Percentiles rank a stretch among this genome's conserved stretches.
These are phyloP conservation scores for Serendipita indica DNA, from an alignment of 768 basidiomycete genomes.

Conservation along the genomic window DNA sequence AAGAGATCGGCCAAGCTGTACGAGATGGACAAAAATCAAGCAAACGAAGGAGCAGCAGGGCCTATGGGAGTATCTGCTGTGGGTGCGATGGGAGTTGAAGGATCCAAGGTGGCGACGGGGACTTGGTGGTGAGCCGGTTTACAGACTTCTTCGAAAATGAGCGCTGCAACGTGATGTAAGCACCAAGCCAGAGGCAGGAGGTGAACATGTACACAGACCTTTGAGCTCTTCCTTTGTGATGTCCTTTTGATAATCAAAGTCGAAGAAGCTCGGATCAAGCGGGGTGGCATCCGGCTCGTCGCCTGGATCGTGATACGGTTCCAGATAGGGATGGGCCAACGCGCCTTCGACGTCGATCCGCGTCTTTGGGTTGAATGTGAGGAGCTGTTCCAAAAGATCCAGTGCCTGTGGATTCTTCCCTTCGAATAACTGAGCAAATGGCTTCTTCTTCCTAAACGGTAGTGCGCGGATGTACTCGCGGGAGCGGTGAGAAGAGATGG, in stretches of 20 bases:
- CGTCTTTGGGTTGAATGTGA: constrained; percentile 76
- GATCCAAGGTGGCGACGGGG: not conserved
- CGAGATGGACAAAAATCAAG: too few species aligned
- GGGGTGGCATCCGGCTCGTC: constrained; percentile 77
- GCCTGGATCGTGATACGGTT: constrained; percentile 77
- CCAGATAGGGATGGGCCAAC: constrained; percentile 77
- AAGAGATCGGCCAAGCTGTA: not conserved
- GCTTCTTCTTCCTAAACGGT: constrained; percentile 69
- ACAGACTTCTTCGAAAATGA: constrained; percentile 11
- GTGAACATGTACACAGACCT: constrained; percentile 3
- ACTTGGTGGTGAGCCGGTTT: not conserved
- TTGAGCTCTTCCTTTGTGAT: constrained; percentile 24
- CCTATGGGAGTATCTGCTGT: not conserved
- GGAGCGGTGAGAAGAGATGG: constrained; percentile 64
- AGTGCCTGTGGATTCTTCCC: constrained; percentile 47
- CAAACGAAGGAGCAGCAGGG: not conserved
- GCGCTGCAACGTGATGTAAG: not conserved
- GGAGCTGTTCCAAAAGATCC: constrained; percentile 63
- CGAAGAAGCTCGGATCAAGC: constrained; percentile 64
- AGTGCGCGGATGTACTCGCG: constrained; percentile 81
- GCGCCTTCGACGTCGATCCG: constrained; percentile 81
- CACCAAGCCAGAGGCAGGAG: not conserved
- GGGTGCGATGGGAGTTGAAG: not conserved
- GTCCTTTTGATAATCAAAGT: constrained; percentile 41
- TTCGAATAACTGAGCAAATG: constrained; percentile 55